Evolutionary conservation across 2,329 filamentous ascomycete genomes (phyloP).

Genomic region (Ceratocystis diversiconidia): DNA sequence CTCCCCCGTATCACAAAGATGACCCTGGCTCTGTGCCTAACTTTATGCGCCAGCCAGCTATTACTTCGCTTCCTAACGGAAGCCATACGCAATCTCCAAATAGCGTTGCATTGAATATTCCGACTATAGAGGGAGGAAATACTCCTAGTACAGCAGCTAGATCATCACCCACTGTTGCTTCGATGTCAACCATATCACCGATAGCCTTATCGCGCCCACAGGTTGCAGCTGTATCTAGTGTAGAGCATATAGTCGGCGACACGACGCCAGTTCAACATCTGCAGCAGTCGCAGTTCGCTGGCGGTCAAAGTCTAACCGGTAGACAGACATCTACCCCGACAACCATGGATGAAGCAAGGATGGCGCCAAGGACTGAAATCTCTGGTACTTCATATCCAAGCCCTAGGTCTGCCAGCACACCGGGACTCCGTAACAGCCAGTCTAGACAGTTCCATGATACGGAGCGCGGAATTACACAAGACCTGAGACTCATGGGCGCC

Average conservation of each 20-base stretch:
- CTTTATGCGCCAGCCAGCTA: conserved; percentile 38
- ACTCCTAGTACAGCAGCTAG: neutral
- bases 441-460: neutral
- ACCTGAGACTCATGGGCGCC: neutral
- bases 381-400: conserved; percentile 1
- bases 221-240: neutral
- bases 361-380: neutral
- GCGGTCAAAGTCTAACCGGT: neutral
- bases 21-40: conserved; percentile 42
- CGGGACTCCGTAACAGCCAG: neutral
- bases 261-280: neutral
- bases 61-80: conserved; percentile 26
- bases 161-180: neutral
- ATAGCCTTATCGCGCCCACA: neutral
- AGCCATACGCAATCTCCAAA: neutral
- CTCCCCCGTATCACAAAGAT: conserved; percentile 62
- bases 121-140: neutral
- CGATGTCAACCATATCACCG: conserved; percentile 7
- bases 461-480: neutral
- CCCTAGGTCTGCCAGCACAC: neutral
- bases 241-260: neutral
- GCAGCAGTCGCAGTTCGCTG: neutral
- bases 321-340: neutral
- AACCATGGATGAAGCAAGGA: neutral
- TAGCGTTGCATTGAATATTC: neutral